phyloP scores from a whole-genome alignment of 2,329 filamentous ascomycete genomes.

The Didymellaceae sp. region DNA sequence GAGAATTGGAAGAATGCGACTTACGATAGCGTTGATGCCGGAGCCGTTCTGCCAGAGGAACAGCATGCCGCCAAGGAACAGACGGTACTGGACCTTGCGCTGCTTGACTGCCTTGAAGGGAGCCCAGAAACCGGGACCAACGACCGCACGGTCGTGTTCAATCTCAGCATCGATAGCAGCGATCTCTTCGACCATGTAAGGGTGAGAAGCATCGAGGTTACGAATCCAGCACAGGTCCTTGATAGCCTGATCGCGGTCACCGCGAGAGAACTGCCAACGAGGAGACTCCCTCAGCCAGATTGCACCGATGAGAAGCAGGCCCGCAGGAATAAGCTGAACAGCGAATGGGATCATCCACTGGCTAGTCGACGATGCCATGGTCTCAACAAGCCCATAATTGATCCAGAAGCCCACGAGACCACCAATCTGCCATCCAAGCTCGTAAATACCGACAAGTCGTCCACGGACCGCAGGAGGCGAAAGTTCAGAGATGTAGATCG shows the following conservation, averaged over 20 bases:
- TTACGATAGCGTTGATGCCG: conserved; percentile 76
- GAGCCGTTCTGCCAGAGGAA: conserved; percentile 81
- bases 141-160: conserved; percentile 66
- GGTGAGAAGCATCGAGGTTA: conserved; percentile 61
- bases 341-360: conserved; percentile 62
- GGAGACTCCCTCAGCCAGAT: conserved; percentile 55
- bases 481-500: conserved; percentile 65
- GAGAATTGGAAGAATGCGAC: too few species aligned
- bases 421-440: conserved; percentile 58
- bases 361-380: conserved; percentile 50
- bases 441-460: conserved; percentile 59
- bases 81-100: conserved; percentile 69
- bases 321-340: conserved; percentile 71
- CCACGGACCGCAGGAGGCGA: conserved; percentile 65
- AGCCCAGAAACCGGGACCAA: conserved; percentile 77
- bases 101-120: conserved; percentile 41
- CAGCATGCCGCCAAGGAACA: conserved; percentile 74
- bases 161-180: conserved; percentile 73
- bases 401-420: conserved; percentile 44
- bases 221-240: conserved; percentile 67
- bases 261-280: conserved; percentile 53
- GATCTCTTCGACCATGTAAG: conserved; percentile 77
- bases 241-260: conserved; percentile 50
- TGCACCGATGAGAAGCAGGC: conserved; percentile 58
- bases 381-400: conserved; percentile 54